These are phyloP conservation scores for Suhomyces faveliae DNA, from an alignment of 805 yeast species.

Conservation along the genomic window DNA sequence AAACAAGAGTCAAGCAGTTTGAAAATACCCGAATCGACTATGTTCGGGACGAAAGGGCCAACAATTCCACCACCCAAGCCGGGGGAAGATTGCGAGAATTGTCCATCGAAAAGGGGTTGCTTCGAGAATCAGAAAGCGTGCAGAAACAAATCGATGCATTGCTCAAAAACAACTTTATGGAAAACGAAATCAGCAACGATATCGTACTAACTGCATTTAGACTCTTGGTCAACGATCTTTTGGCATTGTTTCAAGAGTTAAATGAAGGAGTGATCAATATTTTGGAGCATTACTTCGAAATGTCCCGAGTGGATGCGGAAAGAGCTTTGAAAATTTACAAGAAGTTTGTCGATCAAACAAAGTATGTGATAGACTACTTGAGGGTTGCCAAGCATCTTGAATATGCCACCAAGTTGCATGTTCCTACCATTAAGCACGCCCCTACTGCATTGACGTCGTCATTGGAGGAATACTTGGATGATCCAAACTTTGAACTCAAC, in stretches of 20 bases:
- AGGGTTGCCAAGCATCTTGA: conserved; percentile 88
- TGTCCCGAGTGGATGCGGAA: conserved; percentile 82
- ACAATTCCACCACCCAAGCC: conserved; percentile 43
- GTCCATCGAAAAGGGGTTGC: conserved; percentile 71
- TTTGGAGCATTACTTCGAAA: conserved; percentile 92
- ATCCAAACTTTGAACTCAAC: conserved; percentile 78
- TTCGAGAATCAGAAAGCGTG: conserved; percentile 83
- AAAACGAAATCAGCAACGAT: conserved; percentile 81
- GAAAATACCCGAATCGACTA: conserved; percentile 67
- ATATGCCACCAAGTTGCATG: conserved; percentile 81
- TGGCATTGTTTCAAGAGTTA: conserved; percentile 81
- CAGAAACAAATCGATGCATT: conserved; percentile 77
- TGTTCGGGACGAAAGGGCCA: conserved; percentile 64
- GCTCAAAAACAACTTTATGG: conserved; percentile 70
- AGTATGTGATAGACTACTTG: conserved; percentile 81
- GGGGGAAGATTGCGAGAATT: conserved; percentile 65
- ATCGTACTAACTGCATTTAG: conserved; percentile 81
- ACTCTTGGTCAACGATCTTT: conserved; percentile 83
- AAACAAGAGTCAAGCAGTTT: conserved; percentile 66
- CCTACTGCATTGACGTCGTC: conserved; percentile 89
- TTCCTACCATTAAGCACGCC: conserved; percentile 95
- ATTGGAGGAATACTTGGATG: conserved; percentile 83
- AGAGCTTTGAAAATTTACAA: conserved; percentile 83
- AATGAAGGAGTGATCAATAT: conserved; percentile 96
- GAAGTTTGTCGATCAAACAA: conserved; percentile 80